Conservation (phyloP, 2,329 filamentous ascomycete genomes). For the Leptoxyphium fumago region DNA sequence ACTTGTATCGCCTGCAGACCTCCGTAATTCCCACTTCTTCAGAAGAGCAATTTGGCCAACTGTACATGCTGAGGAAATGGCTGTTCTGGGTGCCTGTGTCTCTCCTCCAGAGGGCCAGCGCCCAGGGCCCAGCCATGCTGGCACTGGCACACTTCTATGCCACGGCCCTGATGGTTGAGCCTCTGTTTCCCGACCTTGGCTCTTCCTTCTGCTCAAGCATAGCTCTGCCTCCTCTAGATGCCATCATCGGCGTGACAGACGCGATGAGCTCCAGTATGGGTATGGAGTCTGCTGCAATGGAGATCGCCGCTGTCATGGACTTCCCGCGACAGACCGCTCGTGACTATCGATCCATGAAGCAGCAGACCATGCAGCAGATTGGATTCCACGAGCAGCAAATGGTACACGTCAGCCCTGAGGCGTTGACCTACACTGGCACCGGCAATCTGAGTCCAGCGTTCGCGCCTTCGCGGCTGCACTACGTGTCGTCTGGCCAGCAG, state of each 20-base stretch:
- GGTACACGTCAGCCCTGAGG: slow-evolving; percentile 9
- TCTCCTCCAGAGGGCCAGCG: slow-evolving; percentile 61
- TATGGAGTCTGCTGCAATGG: slow-evolving; percentile 27
- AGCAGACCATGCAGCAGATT: slow-evolving; percentile 7
- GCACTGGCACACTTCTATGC: slow-evolving; percentile 88
- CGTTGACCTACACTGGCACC: slow-evolving; percentile 18
- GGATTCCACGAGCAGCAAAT: slow-evolving; percentile 5
- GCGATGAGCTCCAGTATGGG: slow-evolving; percentile 40
- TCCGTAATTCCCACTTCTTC: slow-evolving; percentile 35
- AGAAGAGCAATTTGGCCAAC: slow-evolving; percentile 75
- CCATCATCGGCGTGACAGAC: slow-evolving; percentile 64
- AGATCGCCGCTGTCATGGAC: slow-evolving; percentile 31
- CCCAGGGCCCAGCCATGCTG: slow-evolving; percentile 63
- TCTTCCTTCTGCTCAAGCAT: slow-evolving; percentile 60
- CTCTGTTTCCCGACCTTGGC: slow-evolving; percentile 81
- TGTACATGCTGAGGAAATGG: slow-evolving; percentile 81
- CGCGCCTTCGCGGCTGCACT: slow-evolving; percentile 30
- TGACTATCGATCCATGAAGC: slow-evolving; percentile 23
- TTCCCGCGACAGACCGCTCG: slow-evolving; percentile 29
- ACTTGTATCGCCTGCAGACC: slow-evolving; percentile 29
- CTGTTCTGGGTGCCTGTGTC: slow-evolving; percentile 89
- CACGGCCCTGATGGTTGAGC: slow-evolving; percentile 72
- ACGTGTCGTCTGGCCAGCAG: slow-evolving; percentile 6
- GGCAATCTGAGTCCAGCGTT: slow-evolving; percentile 36
- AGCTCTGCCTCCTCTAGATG: slow-evolving; percentile 66